Percentiles rank a stretch among this genome's conserved stretches.
Evolutionary conservation across 129 eudicot species (phyloP).

Genomic region (Arctium minus): DNA sequence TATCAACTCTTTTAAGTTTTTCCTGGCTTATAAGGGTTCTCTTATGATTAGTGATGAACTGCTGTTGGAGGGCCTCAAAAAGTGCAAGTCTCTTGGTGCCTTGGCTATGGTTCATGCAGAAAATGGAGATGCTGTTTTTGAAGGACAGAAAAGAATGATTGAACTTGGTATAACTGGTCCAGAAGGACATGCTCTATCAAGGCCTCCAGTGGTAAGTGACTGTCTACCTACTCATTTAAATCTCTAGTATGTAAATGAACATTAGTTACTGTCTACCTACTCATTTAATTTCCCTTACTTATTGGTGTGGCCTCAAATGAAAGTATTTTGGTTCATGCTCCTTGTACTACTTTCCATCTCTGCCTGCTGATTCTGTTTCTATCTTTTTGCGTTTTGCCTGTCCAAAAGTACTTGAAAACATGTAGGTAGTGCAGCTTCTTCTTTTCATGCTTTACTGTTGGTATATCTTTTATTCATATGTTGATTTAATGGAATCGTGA

Average conservation of each 20-base stretch:
- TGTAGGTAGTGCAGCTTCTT: neutral
- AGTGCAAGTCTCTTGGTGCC: conserved; percentile 94
- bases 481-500: neutral
- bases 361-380: neutral
- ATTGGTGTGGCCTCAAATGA: neutral
- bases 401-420: neutral
- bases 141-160: conserved; percentile 95
- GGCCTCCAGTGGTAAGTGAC: conserved; percentile 85
- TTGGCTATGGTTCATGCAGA: conserved; percentile 98
- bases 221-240: too few relatives aligned
- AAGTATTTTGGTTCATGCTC: neutral
- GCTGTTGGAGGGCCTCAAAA: conserved; percentile 79
- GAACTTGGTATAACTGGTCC: conserved; percentile 99
- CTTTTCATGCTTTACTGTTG: neutral
- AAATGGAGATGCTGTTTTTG: conserved; percentile 97
- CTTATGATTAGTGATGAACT: conserved; percentile 88
- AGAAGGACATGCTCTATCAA: conserved; percentile 96
- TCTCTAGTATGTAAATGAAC: neutral
- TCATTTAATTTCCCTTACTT: neutral
- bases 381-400: neutral
- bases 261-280: neutral
- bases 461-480: neutral
- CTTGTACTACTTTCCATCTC: neutral
- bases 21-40: conserved; percentile 94
- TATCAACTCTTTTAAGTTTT: conserved; percentile 94